Base-by-base conservation (phyloP, 2,329 filamentous ascomycete species). In the Aspergillus sp. region DNA sequence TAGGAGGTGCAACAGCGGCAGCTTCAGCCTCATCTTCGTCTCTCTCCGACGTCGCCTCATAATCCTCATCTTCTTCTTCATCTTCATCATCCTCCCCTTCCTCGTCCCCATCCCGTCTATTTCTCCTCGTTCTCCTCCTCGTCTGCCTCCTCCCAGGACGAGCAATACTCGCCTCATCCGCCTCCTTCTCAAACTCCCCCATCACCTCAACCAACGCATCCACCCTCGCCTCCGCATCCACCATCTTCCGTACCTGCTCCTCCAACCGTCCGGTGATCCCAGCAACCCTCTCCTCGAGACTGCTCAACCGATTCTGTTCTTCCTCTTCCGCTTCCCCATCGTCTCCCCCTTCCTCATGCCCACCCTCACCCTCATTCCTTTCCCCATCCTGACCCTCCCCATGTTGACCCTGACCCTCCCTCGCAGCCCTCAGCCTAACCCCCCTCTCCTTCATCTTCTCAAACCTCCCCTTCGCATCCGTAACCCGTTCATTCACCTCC, bases 191-290 rank as follows among this genome's bases (percentile, higher is more conserved):
- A 64, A 86, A 67, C 60, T 76, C 75, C 3, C 69, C 65, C 4
- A 87, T 61, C 2, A 77, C 74, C 12, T 78, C 75, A 31, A 76
- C 75, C 49, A 85, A 69, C 4, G 72, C 68, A 56, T 78, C 71
- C 14, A 84, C 70, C 59, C 77, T 80, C 9, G 80, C 74, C 58
- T 82, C 77, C 9, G 78, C 78, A 72, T 90, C 87, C 59, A 90
- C 83, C 52, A 85, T 72, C 12, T 79, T 75, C 16, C 87, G 80
- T 68, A 89, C 81, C 50, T 77, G 78, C 67, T 81, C 77, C 64
- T 90, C 87, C 68, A 89, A 78, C 54, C 80, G 77, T 29, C 73
- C 71, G 1, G 85, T 88, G 65, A 85, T 75, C 3, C 73, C 71
- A 16, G 81, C 75, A 2, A 87, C 84, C 57, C 80, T 77, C 20